Conservation (phyloP, 805 yeast species). For the Ogataea naganishii region DNA sequence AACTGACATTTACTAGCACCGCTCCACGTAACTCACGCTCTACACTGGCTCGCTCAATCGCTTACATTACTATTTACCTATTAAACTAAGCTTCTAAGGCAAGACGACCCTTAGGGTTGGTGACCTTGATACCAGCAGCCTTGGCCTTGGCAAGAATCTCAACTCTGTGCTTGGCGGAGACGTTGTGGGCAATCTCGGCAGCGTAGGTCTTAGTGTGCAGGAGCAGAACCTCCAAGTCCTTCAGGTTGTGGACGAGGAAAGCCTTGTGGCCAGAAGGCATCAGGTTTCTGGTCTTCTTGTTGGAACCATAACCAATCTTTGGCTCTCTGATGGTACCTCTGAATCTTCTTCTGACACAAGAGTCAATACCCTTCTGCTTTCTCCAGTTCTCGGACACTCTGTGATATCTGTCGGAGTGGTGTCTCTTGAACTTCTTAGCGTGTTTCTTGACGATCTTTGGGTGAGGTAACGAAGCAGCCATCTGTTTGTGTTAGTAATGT, state of each 20-base stretch:
- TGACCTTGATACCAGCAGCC: constrained; percentile 96
- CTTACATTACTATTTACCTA: too few species aligned
- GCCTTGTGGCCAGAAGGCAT: constrained; percentile 98
- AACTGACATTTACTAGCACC: too few species aligned
- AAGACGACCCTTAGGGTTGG: constrained; percentile 99
- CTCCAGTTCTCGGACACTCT: constrained; percentile 99
- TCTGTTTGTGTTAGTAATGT: constrained; percentile 27
- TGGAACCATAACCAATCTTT: constrained; percentile 99
- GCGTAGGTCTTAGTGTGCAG: constrained; percentile 98
- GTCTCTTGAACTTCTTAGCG: constrained; percentile 98
- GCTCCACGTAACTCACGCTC: too few species aligned
- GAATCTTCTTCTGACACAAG: constrained; percentile 99
- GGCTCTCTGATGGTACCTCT: constrained; percentile 99
- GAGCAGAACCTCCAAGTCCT: constrained; percentile 90
- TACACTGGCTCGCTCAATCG: too few species aligned
- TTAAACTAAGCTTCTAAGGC: constrained; percentile 85
- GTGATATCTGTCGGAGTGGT: constrained; percentile 99
- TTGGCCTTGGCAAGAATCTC: constrained; percentile 93
- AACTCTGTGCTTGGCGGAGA: constrained; percentile 97
- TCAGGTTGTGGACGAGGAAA: constrained; percentile 84
- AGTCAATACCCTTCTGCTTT: constrained; percentile 99
- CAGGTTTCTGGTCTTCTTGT: constrained; percentile 96
- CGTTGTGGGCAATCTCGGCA: constrained; percentile 99
- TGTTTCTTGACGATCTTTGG: constrained; percentile 99
- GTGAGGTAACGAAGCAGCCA: constrained; percentile 97